Evolutionary conservation across 768 basidiomycete genomes (phyloP), one percentile per base, ranked within the genome.

Genomic region (Russula ochroleuca): DNA sequence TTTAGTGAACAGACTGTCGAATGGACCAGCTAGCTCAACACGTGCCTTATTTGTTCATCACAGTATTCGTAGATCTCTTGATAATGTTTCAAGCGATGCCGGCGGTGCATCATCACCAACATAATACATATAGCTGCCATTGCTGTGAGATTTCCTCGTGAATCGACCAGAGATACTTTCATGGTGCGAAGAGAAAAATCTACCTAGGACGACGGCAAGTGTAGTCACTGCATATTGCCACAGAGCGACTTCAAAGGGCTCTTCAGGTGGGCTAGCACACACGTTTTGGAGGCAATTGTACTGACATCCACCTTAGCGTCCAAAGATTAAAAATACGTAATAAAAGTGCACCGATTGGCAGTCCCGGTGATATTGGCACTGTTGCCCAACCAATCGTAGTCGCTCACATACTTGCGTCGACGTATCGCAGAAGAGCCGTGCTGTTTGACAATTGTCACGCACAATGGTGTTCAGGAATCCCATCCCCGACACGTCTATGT

Each of bases 191-290:
- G 49, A 43, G n/a, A 25, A 15, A 48, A 58, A 49, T 47, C 2
- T 61, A 69, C 69, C 69, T 38, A 67, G 52, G 49, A 70, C 41
- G 43, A 65, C 37, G 14, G 66, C 61, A 19, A 67, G 40, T 21
- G 57, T 62, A 3, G 69, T 67, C 41, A 61, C 28, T 21, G 47
- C 59, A 35, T 68, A 70, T 62, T 70, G 68, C 69, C 69, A 67
- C 43, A 53, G n/a, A 38, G 63, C 40, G 33, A 70, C 62, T 49
- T 55, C 14, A n/a, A 70, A 56, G 3, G 68, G 66, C 41, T 64
- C 60, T 25, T 66, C 69, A 9, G 70, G 70, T 38, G 67, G 41
- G n/a, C 51, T 56, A n/a, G 48, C n/a, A 11, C 70, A 70, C 17
- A 63, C 17, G 35, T 65, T 64, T 35, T 51, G 63, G 28, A 61